Conservation (phyloP, 2,329 filamentous ascomycete genomes). For the Fonsecaea erecta region DNA sequence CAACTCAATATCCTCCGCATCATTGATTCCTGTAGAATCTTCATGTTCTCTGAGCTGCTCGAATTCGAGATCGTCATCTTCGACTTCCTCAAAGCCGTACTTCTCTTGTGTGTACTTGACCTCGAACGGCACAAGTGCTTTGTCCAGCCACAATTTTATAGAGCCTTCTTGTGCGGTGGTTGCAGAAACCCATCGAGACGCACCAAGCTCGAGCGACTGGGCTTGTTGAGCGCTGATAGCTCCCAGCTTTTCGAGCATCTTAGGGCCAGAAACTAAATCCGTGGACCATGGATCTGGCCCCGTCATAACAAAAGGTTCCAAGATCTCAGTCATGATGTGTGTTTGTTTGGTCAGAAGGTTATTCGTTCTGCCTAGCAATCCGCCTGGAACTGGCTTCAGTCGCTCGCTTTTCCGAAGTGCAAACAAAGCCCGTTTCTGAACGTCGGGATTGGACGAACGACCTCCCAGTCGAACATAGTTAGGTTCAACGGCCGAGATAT, state of each 20-base stretch:
- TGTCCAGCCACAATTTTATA: conserved; percentile 63
- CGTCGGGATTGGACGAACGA: conserved; percentile 67
- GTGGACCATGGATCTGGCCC: conserved; percentile 57
- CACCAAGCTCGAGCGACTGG: conserved; percentile 61
- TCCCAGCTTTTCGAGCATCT: conserved; percentile 57
- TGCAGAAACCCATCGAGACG: conserved; percentile 49
- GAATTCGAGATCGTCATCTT: conserved; percentile 62
- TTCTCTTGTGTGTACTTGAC: conserved; percentile 53
- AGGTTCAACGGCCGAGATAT: conserved; percentile 65
- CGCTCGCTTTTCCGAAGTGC: conserved; percentile 57
- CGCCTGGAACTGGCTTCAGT: conserved; percentile 46
- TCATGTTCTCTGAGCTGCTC: conserved; percentile 66
- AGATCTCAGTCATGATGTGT: conserved; percentile 47
- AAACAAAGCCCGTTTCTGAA: conserved; percentile 70
- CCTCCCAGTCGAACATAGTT: conserved; percentile 71
- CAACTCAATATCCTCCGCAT: conserved; percentile 59
- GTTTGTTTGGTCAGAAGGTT: conserved; percentile 52
- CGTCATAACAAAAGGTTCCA: conserved; percentile 48
- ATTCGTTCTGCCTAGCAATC: conserved; percentile 47
- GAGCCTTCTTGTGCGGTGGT: conserved; percentile 42
- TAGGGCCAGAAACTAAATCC: conserved; percentile 35
- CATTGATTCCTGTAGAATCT: conserved; percentile 58
- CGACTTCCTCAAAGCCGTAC: conserved; percentile 61
- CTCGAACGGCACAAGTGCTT: conserved; percentile 53
- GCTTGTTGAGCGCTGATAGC: conserved; percentile 68